These are phyloP conservation scores for Zygosaccharomyces sapae DNA, from an alignment of 1,139 yeast genomes.

Conservation along the genomic window DNA sequence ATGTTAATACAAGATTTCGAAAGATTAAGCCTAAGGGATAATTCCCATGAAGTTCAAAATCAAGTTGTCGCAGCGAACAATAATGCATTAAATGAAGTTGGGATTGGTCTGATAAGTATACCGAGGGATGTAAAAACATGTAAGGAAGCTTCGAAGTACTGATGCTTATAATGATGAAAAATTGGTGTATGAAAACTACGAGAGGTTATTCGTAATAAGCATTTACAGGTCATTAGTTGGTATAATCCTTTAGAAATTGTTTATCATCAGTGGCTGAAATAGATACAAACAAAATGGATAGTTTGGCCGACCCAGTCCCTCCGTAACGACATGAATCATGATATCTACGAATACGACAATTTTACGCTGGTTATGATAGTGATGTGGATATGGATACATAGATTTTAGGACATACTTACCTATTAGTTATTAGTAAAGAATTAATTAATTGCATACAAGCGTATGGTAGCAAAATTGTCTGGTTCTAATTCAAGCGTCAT, in stretches of 20 bases:
- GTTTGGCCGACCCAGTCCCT: background rate
- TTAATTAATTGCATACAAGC: conserved; percentile 5
- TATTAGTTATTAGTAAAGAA: background rate
- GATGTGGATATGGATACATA: conserved; percentile 23
- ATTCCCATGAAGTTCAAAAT: conserved; percentile 2
- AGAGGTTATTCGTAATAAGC: conserved; percentile 22
- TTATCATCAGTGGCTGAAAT: conserved; percentile 26
- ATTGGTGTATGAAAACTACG: conserved; percentile 21
- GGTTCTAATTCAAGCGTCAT: conserved; percentile 21
- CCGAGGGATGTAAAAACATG: conserved; percentile 4
- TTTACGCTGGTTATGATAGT: conserved; percentile 9
- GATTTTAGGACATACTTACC: background rate
- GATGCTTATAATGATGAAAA: conserved; percentile 4
- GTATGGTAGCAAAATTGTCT: background rate
- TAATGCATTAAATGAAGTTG: background rate
- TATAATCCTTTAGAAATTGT: conserved; percentile 20
- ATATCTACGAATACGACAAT: background rate
- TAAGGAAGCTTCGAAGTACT: conserved; percentile 1
- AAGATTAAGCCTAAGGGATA: conserved; percentile 22
- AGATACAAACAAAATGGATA: conserved; percentile 19
- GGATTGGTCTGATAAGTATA: background rate
- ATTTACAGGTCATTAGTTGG: conserved; percentile 30
- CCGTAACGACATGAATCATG: conserved; percentile 1
- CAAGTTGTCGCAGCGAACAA: conserved; percentile 1
- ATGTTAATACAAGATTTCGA: conserved; percentile 31